These are phyloP conservation scores for Oryza officinalis DNA, from an alignment of 176 grass and related monocot species.

Conservation along the genomic window DNA sequence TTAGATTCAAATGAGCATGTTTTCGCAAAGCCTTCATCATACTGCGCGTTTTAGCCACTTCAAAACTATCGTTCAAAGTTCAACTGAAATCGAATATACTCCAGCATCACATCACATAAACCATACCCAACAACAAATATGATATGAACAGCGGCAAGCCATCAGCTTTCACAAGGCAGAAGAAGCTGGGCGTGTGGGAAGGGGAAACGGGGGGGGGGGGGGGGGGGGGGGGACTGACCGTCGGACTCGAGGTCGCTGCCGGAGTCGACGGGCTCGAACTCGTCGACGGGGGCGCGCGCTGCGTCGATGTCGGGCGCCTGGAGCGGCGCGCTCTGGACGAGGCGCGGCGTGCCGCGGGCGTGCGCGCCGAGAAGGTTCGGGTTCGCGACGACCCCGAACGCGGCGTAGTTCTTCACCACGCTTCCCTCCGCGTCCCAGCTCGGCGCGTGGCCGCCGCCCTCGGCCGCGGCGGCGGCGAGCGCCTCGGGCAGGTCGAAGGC, in stretches of 20 bases:
- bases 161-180: neutral
- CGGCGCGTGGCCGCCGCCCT: neutral
- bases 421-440: slow-evolving; percentile 79
- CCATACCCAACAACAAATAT: neutral
- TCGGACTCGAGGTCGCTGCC: slow-evolving; percentile 79
- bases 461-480: slow-evolving; percentile 50
- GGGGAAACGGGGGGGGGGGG: neutral
- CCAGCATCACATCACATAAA: neutral
- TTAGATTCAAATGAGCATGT: neutral
- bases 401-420: slow-evolving; percentile 82
- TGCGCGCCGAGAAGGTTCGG: slow-evolving; percentile 77
- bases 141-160: no score
- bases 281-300: slow-evolving; percentile 29
- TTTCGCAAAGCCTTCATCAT: neutral
- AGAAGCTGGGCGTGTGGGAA: neutral
- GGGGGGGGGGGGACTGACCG: slow-evolving; percentile 40
- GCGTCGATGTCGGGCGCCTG: slow-evolving; percentile 58
- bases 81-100: neutral
- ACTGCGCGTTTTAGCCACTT: neutral
- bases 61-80: neutral
- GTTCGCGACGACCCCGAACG: slow-evolving; percentile 88
- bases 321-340: slow-evolving; percentile 56
- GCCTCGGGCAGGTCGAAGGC: slow-evolving; percentile 62
- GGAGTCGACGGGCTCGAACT: slow-evolving; percentile 70
- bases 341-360: slow-evolving; percentile 55